These are phyloP conservation scores for Peronospora belbahrii DNA, from an alignment of 352 stramenopile species.

Conservation along the genomic window DNA sequence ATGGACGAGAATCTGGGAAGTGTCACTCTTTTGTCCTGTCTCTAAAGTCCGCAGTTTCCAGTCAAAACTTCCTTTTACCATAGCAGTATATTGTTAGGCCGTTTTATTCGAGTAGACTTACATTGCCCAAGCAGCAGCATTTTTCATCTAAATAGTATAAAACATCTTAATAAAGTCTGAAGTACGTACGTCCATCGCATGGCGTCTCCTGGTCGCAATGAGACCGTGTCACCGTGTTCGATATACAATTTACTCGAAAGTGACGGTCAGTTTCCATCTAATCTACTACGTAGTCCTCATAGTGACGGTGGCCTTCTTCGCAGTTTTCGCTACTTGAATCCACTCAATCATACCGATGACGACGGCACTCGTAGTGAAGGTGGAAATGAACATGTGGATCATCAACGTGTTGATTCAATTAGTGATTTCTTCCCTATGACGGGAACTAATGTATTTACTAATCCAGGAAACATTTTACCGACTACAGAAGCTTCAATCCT, in stretches of 20 bases:
- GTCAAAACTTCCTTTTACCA: no score
- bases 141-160: no score
- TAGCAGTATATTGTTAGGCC: no score
- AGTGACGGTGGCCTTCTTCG: not conserved
- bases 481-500: slow-evolving; percentile 70
- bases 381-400: not conserved
- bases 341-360: slow-evolving; percentile 14
- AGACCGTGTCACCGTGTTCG: not conserved
- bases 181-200: not conserved
- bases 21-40: no score
- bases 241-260: not conserved
- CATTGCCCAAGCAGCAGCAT: no score
- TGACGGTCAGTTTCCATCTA: not conserved
- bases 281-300: no score
- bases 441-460: slow-evolving; percentile 51
- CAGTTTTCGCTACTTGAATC: slow-evolving; percentile 18
- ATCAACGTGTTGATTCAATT: slow-evolving; percentile 37
- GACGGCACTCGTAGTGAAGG: slow-evolving; percentile 11
- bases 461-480: slow-evolving; percentile 66
- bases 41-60: no score
- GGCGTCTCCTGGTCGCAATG: not conserved
- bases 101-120: no score
- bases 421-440: slow-evolving; percentile 64
- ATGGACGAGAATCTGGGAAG: no score
- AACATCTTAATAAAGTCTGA: no score